Evolutionary conservation across 164 flowering plant species (phyloP).

Genomic region (Umbilicus rupestris): DNA sequence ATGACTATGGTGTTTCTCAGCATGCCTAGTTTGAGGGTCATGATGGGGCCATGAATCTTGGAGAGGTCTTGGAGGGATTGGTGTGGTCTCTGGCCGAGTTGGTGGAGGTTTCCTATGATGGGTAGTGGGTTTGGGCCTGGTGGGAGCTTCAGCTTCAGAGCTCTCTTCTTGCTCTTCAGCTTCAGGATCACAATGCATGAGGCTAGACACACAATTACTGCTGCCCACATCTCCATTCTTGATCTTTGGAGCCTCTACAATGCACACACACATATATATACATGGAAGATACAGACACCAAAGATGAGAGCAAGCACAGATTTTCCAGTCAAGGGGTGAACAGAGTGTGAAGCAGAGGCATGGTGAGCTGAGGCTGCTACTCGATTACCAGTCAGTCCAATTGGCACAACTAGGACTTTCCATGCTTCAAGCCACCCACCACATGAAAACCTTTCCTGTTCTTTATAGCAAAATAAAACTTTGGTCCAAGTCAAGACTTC

Average conservation of each 20-base stretch:
- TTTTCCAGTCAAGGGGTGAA: neutral
- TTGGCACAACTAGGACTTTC: neutral
- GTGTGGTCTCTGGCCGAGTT: constrained; percentile 6
- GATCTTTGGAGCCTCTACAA: neutral
- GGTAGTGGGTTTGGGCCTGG: constrained; percentile 9
- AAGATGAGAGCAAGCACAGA: neutral
- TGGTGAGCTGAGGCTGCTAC: neutral
- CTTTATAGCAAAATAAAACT: too few species aligned
- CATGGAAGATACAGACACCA: neutral
- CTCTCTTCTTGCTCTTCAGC: neutral
- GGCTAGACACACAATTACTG: neutral
- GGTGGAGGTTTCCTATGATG: constrained; percentile 3
- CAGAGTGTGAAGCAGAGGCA: neutral
- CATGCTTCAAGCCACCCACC: neutral
- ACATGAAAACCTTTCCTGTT: too few species aligned
- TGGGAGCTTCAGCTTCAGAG: neutral
- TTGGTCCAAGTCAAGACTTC: neutral
- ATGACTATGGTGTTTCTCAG: constrained; percentile 3
- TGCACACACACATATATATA: neutral
- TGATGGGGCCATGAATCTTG: constrained; percentile 8
- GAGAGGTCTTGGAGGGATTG: constrained; percentile 4
- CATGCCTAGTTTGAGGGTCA: constrained; percentile 7
- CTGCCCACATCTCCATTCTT: constrained; percentile 3
- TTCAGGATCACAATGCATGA: neutral
- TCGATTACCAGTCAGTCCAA: neutral